Evolutionary conservation across 1,139 yeast genomes (phyloP), one percentile per base, ranked within the genome.

Genomic region (Wickerhamiella infanticola): DNA sequence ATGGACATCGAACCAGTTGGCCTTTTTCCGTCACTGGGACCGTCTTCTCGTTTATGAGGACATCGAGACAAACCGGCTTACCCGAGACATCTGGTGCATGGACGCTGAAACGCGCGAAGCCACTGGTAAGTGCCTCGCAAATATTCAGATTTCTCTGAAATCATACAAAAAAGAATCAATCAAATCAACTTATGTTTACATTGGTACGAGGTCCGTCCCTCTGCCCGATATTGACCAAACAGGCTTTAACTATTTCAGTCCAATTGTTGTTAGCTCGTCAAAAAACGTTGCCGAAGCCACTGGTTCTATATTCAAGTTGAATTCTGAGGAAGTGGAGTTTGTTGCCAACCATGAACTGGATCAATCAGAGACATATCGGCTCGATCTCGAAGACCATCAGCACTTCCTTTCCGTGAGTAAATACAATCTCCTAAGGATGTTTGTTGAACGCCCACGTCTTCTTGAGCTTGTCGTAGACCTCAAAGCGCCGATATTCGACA

Each of bases 341-440:
- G 29, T 38, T 7, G 40, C 37, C 25, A 48, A 45, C 26, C 50
- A 49, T 35, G 44, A 45, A 43, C 43, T 51, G 43, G 44, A 31
- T 33, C 31, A 18, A 9, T 44, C 47, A 2, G 48, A 35, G 3
- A 46, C 42, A 24, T 84, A 73, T 56, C 68, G 97, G 48, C 68
- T 90, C 36, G 97, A 90, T 59, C 79, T 75, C 55, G 94, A 88
- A 60, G 86, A 80, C 45, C 73, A 79, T 67, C 77, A 74, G 48
- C 77, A 75, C 55, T 88, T 93, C 0, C 71, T 86, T 72, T 75
- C 83, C 1, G 58, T 79, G 44, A 90, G 95, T 0, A 66, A 95
- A 41, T 83, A 67, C 60, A 90, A 88, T 55, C 55, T 90, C 9
- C 63, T 86, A 51, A 78, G 81, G 51, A 61, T 88, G 42, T 77